Evolutionary conservation across 1,284 basidiomycete species (phyloP).

Genomic region (Lignosus rhinocerotis): DNA sequence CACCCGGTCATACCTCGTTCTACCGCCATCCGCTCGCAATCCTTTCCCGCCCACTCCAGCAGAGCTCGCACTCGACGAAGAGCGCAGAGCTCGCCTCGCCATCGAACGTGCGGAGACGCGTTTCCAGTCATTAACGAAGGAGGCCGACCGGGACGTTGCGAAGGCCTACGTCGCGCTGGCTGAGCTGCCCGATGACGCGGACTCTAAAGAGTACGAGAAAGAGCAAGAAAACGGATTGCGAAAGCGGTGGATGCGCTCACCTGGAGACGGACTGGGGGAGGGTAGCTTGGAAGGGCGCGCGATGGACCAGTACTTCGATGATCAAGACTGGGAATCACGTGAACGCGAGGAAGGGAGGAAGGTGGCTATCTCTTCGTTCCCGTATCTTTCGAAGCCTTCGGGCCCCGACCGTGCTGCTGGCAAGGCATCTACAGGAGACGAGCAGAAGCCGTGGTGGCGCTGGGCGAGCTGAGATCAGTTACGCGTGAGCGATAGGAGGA

Average conservation of each 20-base stretch:
- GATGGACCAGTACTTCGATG: constrained; percentile 61
- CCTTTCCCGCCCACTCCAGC: constrained; percentile 16
- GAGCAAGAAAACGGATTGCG: constrained; percentile 23
- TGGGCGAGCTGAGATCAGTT: constrained; percentile 10
- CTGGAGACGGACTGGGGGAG: not conserved
- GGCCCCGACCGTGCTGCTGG: not conserved
- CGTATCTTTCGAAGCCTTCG: constrained; percentile 5
- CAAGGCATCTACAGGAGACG: not conserved
- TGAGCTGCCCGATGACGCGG: constrained; percentile 34
- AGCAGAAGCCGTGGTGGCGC: constrained; percentile 21
- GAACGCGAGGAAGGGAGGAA: constrained; percentile 34
- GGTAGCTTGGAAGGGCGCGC: constrained; percentile 48
- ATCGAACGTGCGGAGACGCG: constrained; percentile 59
- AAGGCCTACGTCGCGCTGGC: constrained; percentile 68
- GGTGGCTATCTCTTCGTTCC: constrained; percentile 28
- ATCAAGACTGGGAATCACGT: constrained; percentile 63
- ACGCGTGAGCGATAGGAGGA: not conserved
- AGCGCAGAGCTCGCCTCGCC: constrained; percentile 42
- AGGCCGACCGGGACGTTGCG: constrained; percentile 64
- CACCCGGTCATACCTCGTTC: constrained; percentile 58
- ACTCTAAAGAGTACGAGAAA: constrained; percentile 35
- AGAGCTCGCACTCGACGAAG: constrained; percentile 32
- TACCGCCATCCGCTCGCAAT: constrained; percentile 42
- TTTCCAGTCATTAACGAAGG: constrained; percentile 66
- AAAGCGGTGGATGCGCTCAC: constrained; percentile 14